These are phyloP conservation scores for Physaria fendleri DNA, from an alignment of 345 rosid genomes.

Conservation along the genomic window DNA sequence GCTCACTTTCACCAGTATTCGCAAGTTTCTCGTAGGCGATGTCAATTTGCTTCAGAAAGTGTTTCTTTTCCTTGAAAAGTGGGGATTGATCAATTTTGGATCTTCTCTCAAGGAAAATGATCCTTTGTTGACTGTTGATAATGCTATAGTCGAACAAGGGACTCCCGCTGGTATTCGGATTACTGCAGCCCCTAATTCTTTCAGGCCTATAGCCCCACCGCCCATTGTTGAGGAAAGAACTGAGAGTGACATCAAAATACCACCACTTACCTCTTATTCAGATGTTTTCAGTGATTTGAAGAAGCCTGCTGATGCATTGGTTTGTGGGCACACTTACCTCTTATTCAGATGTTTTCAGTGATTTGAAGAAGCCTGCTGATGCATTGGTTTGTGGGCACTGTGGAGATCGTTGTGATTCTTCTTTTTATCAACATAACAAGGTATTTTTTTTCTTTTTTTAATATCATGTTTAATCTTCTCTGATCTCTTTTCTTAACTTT, in stretches of 20 bases:
- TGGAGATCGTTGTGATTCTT: constrained; percentile 40
- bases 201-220: constrained; percentile 48
- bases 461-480: background rate
- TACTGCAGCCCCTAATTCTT: constrained; percentile 59
- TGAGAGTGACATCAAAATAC: constrained; percentile 34
- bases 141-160: constrained; percentile 55
- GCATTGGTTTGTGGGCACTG: constrained; percentile 45
- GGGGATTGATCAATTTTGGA: constrained; percentile 78
- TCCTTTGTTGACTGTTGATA: constrained; percentile 11
- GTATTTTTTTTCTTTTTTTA: constrained; percentile 19
- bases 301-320: constrained; percentile 27
- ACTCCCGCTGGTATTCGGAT: constrained; percentile 70
- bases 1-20: constrained; percentile 73
- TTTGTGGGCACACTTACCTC: constrained; percentile 62
- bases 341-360: constrained; percentile 60
- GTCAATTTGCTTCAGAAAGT: constrained; percentile 72
- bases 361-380: constrained; percentile 31
- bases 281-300: constrained; percentile 53
- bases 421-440: constrained; percentile 47
- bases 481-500: background rate
- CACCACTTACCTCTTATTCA: constrained; percentile 63
- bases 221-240: constrained; percentile 17
- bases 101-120: constrained; percentile 6
- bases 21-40: constrained; percentile 77
- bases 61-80: constrained; percentile 54